These are phyloP conservation scores for Aeschynomene evenia DNA, from an alignment of 306 rosid species.

Conservation along the genomic window DNA sequence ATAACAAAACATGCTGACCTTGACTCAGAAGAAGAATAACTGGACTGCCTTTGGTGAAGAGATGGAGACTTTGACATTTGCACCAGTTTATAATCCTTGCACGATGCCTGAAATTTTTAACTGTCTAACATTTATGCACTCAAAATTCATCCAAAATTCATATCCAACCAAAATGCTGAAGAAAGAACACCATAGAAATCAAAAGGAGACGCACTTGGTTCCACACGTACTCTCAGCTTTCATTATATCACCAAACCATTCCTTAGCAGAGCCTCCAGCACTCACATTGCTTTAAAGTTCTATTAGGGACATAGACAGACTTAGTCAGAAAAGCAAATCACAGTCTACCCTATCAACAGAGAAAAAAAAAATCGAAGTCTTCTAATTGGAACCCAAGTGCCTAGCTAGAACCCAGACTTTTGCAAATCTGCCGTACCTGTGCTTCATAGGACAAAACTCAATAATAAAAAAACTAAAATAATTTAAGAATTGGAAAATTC, in stretches of 20 bases:
- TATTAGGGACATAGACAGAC: not conserved
- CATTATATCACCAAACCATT: slow-evolving; percentile 12
- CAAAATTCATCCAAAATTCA: slow-evolving; percentile 9
- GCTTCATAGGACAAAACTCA: not conserved
- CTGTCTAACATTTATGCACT: slow-evolving; percentile 22
- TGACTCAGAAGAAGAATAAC: slow-evolving; percentile 43
- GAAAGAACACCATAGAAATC: not conserved
- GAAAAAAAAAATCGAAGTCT: not conserved
- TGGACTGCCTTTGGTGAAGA: slow-evolving; percentile 38
- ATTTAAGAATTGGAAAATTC: not conserved
- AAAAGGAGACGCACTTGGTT: not conserved
- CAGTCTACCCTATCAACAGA: not conserved
- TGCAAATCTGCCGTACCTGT: too few species aligned
- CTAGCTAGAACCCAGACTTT: not conserved
- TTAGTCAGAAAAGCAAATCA: not conserved
- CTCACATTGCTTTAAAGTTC: not conserved
- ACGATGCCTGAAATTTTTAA: slow-evolving; percentile 46
- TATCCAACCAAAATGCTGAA: not conserved
- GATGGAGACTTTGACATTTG: slow-evolving; percentile 82
- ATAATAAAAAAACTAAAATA: not conserved
- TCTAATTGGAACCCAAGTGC: slow-evolving; percentile 4
- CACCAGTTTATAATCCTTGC: slow-evolving; percentile 48
- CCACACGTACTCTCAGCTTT: not conserved
- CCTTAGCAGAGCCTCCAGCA: slow-evolving; percentile 5
- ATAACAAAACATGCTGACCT: slow-evolving; percentile 42